Evolutionary conservation across 2,329 filamentous ascomycete genomes (phyloP).

Genomic region (Sarocladium brachiariae): DNA sequence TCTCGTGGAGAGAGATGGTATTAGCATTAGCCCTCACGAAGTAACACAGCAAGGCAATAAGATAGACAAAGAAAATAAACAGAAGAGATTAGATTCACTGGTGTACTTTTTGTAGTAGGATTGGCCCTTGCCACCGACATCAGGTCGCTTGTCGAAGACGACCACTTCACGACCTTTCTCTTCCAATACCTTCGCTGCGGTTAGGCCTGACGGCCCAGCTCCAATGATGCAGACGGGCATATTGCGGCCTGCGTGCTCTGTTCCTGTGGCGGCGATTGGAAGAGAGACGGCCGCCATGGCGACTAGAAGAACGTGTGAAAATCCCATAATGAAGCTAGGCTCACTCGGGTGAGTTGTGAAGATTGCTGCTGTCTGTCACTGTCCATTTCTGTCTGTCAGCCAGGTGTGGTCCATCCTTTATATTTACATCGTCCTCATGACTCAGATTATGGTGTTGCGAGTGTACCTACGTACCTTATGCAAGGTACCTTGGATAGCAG

Average conservation of each 20-base stretch:
- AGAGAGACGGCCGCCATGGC: background rate
- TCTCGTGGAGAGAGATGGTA: background rate
- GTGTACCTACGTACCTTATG: no score
- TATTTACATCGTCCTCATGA: no score
- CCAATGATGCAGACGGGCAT: background rate
- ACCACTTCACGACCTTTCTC: background rate
- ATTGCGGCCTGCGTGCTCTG: background rate
- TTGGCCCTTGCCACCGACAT: conserved; percentile 1
- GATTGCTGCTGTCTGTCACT: no score
- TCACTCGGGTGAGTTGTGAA: no score
- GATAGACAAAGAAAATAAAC: background rate
- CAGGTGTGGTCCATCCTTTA: no score
- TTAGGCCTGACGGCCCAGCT: conserved; percentile 1
- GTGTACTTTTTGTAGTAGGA: background rate
- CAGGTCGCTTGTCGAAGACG: background rate
- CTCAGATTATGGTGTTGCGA: no score
- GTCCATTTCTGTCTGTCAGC: no score
- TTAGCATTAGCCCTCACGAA: background rate
- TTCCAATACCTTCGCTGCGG: background rate
- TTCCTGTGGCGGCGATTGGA: background rate
- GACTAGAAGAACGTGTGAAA: background rate
- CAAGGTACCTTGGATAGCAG: no score
- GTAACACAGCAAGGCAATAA: background rate
- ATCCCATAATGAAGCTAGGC: background rate
- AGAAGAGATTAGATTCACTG: background rate